Base-by-base conservation (phyloP, 2,329 filamentous ascomycete species). In the Penicillium aurantiogriseum region DNA sequence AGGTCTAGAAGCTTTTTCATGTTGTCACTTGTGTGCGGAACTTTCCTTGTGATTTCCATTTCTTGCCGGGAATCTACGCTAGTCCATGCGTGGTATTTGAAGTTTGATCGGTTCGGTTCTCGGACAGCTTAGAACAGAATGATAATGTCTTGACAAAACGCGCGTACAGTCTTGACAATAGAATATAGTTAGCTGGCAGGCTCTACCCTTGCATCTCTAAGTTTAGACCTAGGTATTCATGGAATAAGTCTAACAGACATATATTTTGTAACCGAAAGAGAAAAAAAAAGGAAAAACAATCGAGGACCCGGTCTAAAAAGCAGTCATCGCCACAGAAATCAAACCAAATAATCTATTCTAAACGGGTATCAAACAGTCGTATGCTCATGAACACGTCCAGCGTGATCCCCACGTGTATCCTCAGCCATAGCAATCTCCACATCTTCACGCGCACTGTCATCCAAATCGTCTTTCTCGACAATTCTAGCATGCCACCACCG, bases 401-500 rank as follows among this genome's bases (percentile, higher is more conserved):
- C 42, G 15, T 45, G 25, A 38, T 38, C 43, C 35, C 27, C 54
- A 29, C 40, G 29, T 21, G 47, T 31, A 36, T 19, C 51, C 15
- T 60, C 54, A 13, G 31, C 19, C 54, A 65, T 58, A 9, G 51
- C 56, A 21, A 56, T 33, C 25, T 57, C 64, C 29, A 19, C n/a
- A 31, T 57, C 60, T 19, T 57, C 57, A 0, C 19, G 35, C 6
- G 13, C 27, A 11, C 31, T 27, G 6, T 50, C 36, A 31, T 63
- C 59, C 17, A 54, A 10, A 33, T 69, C 64, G 25, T 58, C 46
- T 42, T 64, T 65, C 53, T 63, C 58, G 5, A 58, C 44, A 31
- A 67, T 21, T 38, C 63, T 62, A 23, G 55, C 40, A 43, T 62
- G 61, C 74, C 74, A 76, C 58, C 67, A 57, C 43, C 61, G 61